phyloP scores from a whole-genome alignment of 1,139 yeast species.

The Suhomyces taliae region DNA sequence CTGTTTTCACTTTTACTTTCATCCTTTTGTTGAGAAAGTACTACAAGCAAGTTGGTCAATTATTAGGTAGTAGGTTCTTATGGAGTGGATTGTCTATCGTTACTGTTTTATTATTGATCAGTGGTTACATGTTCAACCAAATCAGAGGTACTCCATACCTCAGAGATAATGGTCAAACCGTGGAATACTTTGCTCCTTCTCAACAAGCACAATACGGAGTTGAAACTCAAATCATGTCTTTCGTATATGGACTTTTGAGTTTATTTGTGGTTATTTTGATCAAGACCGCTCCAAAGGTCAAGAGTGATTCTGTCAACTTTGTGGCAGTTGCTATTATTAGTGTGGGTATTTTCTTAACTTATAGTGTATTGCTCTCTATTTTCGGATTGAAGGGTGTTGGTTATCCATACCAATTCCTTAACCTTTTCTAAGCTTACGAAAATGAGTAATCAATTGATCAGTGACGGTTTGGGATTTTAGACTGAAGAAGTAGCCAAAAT shows the following conservation, averaged over 20 bases:
- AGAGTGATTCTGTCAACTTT: slow-evolving; percentile 42
- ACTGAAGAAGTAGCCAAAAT: not conserved
- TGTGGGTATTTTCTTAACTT: slow-evolving; percentile 46
- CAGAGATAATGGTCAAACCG: slow-evolving; percentile 55
- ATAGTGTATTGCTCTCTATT: slow-evolving; percentile 53
- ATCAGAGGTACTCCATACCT: slow-evolving; percentile 77
- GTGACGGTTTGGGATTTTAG: not conserved
- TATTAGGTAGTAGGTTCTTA: slow-evolving; percentile 34
- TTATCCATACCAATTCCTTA: slow-evolving; percentile 57
- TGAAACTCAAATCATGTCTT: slow-evolving; percentile 75
- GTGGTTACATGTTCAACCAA: slow-evolving; percentile 93
- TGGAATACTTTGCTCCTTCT: slow-evolving; percentile 62
- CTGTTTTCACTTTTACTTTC: slow-evolving; percentile 37
- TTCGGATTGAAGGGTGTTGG: slow-evolving; percentile 60
- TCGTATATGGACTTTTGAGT: slow-evolving; percentile 60
- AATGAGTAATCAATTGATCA: not conserved
- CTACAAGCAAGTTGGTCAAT: slow-evolving; percentile 32
- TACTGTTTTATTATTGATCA: slow-evolving; percentile 65
- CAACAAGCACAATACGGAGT: slow-evolving; percentile 78
- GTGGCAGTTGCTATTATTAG: slow-evolving; percentile 43
- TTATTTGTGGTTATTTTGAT: slow-evolving; percentile 49
- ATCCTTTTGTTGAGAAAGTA: slow-evolving; percentile 23
- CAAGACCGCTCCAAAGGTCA: slow-evolving; percentile 47
- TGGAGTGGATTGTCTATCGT: slow-evolving; percentile 71
- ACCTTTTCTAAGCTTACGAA: slow-evolving; percentile 16